Evolutionary conservation across 2,329 filamentous ascomycete species (phyloP).

Genomic region (Pyrenophora teres): DNA sequence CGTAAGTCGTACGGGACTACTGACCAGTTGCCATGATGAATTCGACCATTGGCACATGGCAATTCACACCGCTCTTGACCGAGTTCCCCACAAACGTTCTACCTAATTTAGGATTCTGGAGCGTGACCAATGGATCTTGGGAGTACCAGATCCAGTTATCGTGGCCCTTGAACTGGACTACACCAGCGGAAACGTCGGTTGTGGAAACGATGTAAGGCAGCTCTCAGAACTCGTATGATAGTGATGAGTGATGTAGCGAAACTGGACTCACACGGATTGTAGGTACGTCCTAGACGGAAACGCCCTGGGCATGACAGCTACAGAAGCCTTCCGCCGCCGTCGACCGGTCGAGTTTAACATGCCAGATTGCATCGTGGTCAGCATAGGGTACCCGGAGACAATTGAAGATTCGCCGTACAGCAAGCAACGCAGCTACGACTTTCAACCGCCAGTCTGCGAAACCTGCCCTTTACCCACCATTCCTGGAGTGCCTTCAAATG

Average conservation of each 20-base stretch:
- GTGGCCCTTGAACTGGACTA: slow-evolving; percentile 43
- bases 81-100: slow-evolving; percentile 31
- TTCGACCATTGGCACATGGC: slow-evolving; percentile 32
- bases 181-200: slow-evolving; percentile 23
- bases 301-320: slow-evolving; percentile 34
- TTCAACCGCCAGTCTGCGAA: slow-evolving; percentile 38
- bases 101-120: slow-evolving; percentile 39
- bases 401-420: slow-evolving; percentile 40
- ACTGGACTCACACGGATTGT: slow-evolving; percentile 8
- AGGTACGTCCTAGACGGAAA: slow-evolving; percentile 44
- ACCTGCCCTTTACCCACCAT: slow-evolving; percentile 30
- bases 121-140: slow-evolving; percentile 41
- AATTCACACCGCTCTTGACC: slow-evolving; percentile 33
- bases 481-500: slow-evolving; percentile 50
- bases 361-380: slow-evolving; percentile 39
- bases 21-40: slow-evolving; percentile 12
- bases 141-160: slow-evolving; percentile 42
- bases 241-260: no score
- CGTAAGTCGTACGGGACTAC: neutral
- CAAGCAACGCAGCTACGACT: slow-evolving; percentile 31
- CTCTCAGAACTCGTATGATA: neutral
- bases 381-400: slow-evolving; percentile 37
- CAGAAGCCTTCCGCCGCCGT: slow-evolving; percentile 37
- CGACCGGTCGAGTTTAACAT: slow-evolving; percentile 38
- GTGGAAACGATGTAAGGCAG: slow-evolving; percentile 39